A percentile compares a stretch with the other conserved stretches of the same genome.
These are phyloP conservation scores for Hyaloscypha finlandica DNA, from an alignment of 495 filamentous ascomycete genomes.

Conservation along the genomic window DNA sequence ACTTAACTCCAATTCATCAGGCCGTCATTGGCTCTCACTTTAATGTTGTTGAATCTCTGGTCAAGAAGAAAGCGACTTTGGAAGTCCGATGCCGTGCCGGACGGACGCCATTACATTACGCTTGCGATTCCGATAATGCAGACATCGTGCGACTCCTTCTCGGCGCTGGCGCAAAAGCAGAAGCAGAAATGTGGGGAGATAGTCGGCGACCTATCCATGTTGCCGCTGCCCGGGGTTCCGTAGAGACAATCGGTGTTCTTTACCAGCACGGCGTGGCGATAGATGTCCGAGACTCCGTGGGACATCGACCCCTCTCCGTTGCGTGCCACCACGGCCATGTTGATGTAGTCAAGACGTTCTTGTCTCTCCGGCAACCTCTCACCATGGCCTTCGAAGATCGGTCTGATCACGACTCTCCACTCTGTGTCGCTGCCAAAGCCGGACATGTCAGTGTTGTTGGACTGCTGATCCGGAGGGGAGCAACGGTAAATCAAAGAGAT, in stretches of 20 bases:
- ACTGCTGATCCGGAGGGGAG: conserved; percentile 40
- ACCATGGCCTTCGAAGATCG: too few species aligned
- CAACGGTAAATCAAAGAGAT: conserved; percentile 43
- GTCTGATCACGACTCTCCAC: not conserved
- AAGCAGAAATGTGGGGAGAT: conserved; percentile 38
- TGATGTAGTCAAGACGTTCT: not conserved
- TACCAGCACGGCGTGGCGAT: conserved; percentile 38
- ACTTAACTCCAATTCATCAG: conserved; percentile 23
- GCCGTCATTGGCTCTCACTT: conserved; percentile 1
- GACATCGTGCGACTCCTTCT: conserved; percentile 45
- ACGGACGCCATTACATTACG: conserved; percentile 48
- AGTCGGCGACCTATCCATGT: conserved; percentile 44
- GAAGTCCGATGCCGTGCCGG: conserved; percentile 33
- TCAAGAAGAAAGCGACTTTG: not conserved
- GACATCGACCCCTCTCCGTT: conserved; percentile 43
- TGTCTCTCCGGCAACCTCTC: not conserved
- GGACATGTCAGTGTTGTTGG: conserved; percentile 36
- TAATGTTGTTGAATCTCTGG: not conserved
- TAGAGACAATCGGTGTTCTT: not conserved
- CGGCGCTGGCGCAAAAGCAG: conserved; percentile 41
- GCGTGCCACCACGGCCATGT: conserved; percentile 5
- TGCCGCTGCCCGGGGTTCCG: conserved; percentile 33
- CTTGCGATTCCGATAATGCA: conserved; percentile 39
- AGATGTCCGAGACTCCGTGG: conserved; percentile 41
- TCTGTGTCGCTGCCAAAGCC: conserved; percentile 4